Percentiles rank a stretch among this genome's conserved stretches.
These are phyloP conservation scores for Gaultheria prostrata DNA, from an alignment of 148 eudicot species.

Conservation along the genomic window DNA sequence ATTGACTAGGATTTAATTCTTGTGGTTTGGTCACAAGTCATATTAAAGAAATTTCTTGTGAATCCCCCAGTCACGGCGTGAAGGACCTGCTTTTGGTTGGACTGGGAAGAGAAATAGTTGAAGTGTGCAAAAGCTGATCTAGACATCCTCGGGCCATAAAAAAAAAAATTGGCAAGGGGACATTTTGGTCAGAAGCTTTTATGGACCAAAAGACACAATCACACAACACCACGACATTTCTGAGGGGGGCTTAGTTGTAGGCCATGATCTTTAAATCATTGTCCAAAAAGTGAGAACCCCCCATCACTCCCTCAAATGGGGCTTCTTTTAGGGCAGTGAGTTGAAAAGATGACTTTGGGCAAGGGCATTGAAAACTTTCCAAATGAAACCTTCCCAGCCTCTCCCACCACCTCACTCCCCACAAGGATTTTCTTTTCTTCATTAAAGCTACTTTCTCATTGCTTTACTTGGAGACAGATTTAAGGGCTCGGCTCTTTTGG, in stretches of 20 bases:
- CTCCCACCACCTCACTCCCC: not conserved
- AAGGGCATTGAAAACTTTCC: not conserved
- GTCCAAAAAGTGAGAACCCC: slow-evolving; percentile 3
- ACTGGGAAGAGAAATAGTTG: too few species aligned
- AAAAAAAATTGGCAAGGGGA: not conserved
- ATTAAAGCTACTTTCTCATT: not conserved
- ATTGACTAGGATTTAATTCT: too few species aligned
- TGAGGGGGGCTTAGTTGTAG: slow-evolving; percentile 13
- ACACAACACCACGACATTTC: not conserved
- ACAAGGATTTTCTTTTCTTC: not conserved
- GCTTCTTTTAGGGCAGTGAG: slow-evolving; percentile 1
- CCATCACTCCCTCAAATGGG: slow-evolving; percentile 4
- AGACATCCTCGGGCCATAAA: too few species aligned
- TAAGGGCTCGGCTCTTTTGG: too few species aligned
- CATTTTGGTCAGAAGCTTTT: slow-evolving; percentile 1
- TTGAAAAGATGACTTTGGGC: not conserved
- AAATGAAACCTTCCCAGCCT: not conserved
- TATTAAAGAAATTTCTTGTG: too few species aligned
- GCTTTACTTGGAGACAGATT: not conserved
- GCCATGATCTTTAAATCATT: slow-evolving; percentile 18
- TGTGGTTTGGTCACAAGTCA: too few species aligned
- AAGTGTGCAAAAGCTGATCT: too few species aligned
- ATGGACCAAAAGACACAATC: slow-evolving; percentile 10
- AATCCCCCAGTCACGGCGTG: too few species aligned
- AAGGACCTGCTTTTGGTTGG: too few species aligned